Conservation (phyloP, 108 stramenopile genomes). For the Cyclostephanos tholiformis region DNA sequence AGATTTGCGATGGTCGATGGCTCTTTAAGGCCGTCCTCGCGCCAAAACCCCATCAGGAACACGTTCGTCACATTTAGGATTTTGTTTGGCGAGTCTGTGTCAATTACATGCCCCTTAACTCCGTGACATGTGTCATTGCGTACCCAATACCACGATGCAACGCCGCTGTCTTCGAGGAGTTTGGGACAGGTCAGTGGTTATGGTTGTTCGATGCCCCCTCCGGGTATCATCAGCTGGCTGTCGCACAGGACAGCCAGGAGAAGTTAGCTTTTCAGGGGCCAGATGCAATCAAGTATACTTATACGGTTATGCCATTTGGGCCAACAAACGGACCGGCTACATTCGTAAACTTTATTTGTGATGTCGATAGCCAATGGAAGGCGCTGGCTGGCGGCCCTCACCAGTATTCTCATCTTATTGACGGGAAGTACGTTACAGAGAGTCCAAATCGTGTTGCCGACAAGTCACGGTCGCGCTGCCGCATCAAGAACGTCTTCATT, state of each 20-base stretch:
- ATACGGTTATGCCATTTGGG: slow-evolving; percentile 3
- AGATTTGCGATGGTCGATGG: neutral
- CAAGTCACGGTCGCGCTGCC: neutral
- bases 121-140: neutral
- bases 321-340: slow-evolving; percentile 8
- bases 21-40: slow-evolving; percentile 5
- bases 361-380: slow-evolving; percentile 15
- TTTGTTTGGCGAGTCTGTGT: neutral
- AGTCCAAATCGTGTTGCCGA: neutral
- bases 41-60: slow-evolving; percentile 3
- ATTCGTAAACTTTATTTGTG: slow-evolving; percentile 12
- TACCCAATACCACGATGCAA: slow-evolving; percentile 4
- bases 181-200: neutral
- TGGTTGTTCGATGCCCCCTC: slow-evolving; percentile 2
- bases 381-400: no score
- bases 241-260: neutral
- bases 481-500: neutral
- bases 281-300: neutral
- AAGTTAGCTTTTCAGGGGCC: neutral
- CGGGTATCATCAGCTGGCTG: slow-evolving; percentile 1
- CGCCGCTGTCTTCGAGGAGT: neutral
- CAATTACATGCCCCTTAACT: neutral
- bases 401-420: no score
- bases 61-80: neutral
- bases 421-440: no score